Base-by-base conservation (phyloP, 768 basidiomycete species). In the Cystobasidium ongulense region DNA sequence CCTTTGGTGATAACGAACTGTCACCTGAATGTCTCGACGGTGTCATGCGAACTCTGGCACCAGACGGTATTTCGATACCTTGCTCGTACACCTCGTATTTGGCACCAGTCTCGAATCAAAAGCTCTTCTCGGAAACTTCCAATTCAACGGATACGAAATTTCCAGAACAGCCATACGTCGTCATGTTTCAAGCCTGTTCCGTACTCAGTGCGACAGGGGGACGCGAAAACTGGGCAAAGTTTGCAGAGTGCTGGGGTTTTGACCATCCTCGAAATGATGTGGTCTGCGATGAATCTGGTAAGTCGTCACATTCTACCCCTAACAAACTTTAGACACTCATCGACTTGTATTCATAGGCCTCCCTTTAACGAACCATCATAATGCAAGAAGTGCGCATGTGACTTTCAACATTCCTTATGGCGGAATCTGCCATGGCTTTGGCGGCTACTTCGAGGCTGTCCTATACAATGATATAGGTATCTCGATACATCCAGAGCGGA, bases 21-120 rank as follows among this genome's bases (percentile, higher is more conserved):
- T 94, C 92, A 79, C 96, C 96, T 0, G 96, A 99, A 81, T 99
- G 96, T 82, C 84, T 99, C 39, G 96, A 99, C 80, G 96, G 96
- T 15, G 94, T 92, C 10, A 87, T 89, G 86, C 84, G 95, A 61
- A 94, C 92, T 80, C 83, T 99, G 80, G 95, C 96, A 84, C 96
- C 90, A 35, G 86, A 88, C 75, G 95, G 95, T 0, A 90, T 98
- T 77, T 97, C 92, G 0, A 99, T 99, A 75, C 96, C 96, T 1
- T 88, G 90, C 4, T 95, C 94, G 0, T 99, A 99, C 81, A 91
- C 92, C 21, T 91, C 96, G 1, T 89, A 93, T 82, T 84, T 99
- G 27, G 92, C 96, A 0, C 96, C 96, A 0, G 82, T 99, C 70
- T 92, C 94, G 2, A 96, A 94, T 1, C 90, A 92, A 1, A 97